phyloP scores from a whole-genome alignment of 129 eudicot genomes.

The Tanacetum coccineum region DNA sequence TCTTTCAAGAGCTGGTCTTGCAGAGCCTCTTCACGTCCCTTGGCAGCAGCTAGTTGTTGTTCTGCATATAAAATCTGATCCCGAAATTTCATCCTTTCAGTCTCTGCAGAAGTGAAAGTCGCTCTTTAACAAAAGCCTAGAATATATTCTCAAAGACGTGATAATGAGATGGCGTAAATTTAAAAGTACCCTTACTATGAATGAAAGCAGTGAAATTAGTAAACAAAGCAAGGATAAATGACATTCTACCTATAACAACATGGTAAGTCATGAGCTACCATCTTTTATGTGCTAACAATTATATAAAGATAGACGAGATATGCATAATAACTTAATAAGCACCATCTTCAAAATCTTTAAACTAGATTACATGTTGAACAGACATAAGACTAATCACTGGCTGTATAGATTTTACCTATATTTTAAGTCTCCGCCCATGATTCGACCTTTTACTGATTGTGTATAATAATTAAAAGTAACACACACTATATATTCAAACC shows the following conservation, averaged over 20 bases:
- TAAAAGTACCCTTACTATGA: constrained; percentile 1
- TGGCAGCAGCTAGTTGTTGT: constrained; percentile 96
- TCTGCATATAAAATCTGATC: constrained; percentile 69
- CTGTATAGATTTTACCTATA: background rate
- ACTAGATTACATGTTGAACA: constrained; percentile 1
- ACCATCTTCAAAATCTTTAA: constrained; percentile 13
- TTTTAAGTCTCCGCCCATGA: constrained; percentile 12
- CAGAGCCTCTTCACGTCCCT: constrained; percentile 75
- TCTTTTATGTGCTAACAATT: background rate
- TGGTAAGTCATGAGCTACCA: background rate
- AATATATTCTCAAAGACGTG: constrained; percentile 16
- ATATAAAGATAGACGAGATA: background rate
- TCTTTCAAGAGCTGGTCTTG: constrained; percentile 87
- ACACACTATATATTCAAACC: too few species aligned
- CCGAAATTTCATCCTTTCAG: constrained; percentile 69
- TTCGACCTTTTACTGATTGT: background rate
- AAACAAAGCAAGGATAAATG: constrained; percentile 2
- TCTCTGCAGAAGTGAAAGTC: constrained; percentile 45
- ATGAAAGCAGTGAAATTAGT: constrained; percentile 8
- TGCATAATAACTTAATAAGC: constrained; percentile 19
- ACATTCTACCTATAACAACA: constrained; percentile 1
- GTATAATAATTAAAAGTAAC: too few species aligned
- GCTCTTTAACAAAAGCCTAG: constrained; percentile 17
- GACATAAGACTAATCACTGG: background rate
- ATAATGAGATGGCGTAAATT: constrained; percentile 5